phyloP scores from a whole-genome alignment of 352 stramenopile genomes.

The Phytophthora lateralis region DNA sequence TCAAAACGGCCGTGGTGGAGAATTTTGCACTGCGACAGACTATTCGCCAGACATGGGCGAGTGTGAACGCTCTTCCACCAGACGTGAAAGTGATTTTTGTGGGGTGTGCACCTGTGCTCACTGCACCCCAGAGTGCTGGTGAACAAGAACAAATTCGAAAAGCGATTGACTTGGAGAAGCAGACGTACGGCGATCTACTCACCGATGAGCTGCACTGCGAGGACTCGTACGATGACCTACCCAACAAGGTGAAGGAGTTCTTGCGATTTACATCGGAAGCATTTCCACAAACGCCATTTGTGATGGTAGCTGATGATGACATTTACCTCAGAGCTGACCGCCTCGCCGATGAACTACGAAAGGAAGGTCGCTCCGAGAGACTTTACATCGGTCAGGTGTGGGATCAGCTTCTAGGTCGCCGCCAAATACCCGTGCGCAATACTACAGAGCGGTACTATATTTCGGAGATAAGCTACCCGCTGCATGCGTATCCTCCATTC shows the following conservation, averaged over 20 bases:
- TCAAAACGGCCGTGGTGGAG: constrained; percentile 44
- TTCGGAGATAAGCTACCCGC: constrained; percentile 30
- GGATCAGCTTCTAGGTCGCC: constrained; percentile 25
- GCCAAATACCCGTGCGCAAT: constrained; percentile 32
- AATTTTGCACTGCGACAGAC: constrained; percentile 31
- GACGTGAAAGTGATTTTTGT: constrained; percentile 40
- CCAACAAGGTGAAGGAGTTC: constrained; percentile 65
- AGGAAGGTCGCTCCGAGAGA: neutral
- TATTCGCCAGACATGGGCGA: constrained; percentile 47
- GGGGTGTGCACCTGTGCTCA: constrained; percentile 27
- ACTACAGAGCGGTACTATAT: constrained; percentile 40
- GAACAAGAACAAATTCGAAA: constrained; percentile 10
- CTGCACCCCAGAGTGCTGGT: neutral
- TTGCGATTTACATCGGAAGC: constrained; percentile 30
- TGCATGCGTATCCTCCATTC: constrained; percentile 43
- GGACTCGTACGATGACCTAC: constrained; percentile 54
- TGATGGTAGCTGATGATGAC: constrained; percentile 67
- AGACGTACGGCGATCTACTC: constrained; percentile 41
- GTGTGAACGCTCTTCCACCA: constrained; percentile 2
- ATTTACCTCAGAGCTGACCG: constrained; percentile 47
- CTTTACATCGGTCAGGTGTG: constrained; percentile 31
- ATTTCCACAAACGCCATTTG: constrained; percentile 30
- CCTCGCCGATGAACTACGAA: constrained; percentile 7
- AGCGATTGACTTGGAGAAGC: constrained; percentile 39
- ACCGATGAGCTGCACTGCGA: constrained; percentile 51